A percentile compares a stretch with the other conserved stretches of the same genome.
These are phyloP conservation scores for Halenospora varia DNA, from an alignment of 495 filamentous ascomycete species.

Conservation along the genomic window DNA sequence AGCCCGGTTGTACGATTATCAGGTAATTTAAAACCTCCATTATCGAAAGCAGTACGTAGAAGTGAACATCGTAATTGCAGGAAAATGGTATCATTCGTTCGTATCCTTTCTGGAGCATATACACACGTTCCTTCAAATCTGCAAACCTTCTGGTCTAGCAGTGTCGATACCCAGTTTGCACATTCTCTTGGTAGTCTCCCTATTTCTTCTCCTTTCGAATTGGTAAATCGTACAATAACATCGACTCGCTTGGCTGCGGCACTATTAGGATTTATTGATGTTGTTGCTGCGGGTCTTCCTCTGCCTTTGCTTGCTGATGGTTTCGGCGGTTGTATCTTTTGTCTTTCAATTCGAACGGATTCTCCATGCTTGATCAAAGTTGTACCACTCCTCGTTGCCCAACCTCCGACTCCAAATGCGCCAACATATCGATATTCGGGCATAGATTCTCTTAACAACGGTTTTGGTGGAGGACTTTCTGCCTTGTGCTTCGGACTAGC, in stretches of 20 bases:
- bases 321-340: slow-evolving; percentile 57
- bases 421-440: slow-evolving; percentile 76
- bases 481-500: slow-evolving; percentile 1
- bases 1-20: slow-evolving; percentile 69
- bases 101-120: slow-evolving; percentile 78
- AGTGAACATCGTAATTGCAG: slow-evolving; percentile 80
- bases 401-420: slow-evolving; percentile 85
- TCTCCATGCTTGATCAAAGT: slow-evolving; percentile 74
- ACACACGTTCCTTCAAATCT: slow-evolving; percentile 84
- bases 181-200: slow-evolving; percentile 86
- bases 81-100: slow-evolving; percentile 90
- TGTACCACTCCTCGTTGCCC: slow-evolving; percentile 83
- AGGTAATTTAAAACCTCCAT: slow-evolving; percentile 48
- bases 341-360: slow-evolving; percentile 76
- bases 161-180: slow-evolving; percentile 88
- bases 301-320: slow-evolving; percentile 44
- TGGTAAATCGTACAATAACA: slow-evolving; percentile 92
- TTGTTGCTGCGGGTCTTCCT: slow-evolving; percentile 34
- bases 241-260: slow-evolving; percentile 60
- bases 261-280: slow-evolving; percentile 31
- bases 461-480: slow-evolving; percentile 16
- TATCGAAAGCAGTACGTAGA: slow-evolving; percentile 67
- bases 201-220: slow-evolving; percentile 71
- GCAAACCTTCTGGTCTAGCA: slow-evolving; percentile 91
- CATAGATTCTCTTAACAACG: slow-evolving; percentile 31